phyloP scores from a whole-genome alignment of 768 basidiomycete species.

The Clavulina sp. region DNA sequence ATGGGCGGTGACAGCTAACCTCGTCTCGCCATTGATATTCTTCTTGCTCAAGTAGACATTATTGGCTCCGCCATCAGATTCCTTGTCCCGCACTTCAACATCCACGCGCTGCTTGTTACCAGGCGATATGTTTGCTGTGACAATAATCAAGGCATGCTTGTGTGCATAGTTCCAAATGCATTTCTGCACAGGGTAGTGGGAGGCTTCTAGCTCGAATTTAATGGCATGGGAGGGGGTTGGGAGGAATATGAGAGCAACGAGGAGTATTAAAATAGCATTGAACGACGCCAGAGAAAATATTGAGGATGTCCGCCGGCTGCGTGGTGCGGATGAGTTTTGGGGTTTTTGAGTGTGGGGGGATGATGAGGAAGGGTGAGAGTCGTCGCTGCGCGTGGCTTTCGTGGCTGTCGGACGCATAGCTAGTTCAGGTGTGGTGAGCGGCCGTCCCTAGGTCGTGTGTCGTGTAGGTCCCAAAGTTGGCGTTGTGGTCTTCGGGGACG shows the following conservation, averaged over 20 bases:
- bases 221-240: conserved; percentile 35
- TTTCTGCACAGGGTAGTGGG: conserved; percentile 55
- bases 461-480: no score
- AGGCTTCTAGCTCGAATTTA: conserved; percentile 67
- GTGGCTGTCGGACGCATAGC: no score
- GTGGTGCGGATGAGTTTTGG: no score
- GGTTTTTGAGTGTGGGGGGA: no score
- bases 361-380: no score
- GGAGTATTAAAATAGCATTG: conserved; percentile 3
- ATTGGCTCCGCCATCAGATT: conserved; percentile 32
- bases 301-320: not conserved
- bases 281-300: not conserved
- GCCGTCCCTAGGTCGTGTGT: no score
- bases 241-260: conserved; percentile 20
- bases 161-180: conserved; percentile 96
- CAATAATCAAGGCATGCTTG: conserved; percentile 74
- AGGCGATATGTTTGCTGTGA: conserved; percentile 80
- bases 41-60: conserved; percentile 86
- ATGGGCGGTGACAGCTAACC: conserved; percentile 88
- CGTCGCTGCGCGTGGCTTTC: not conserved
- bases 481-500: no score
- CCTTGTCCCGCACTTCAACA: conserved; percentile 86
- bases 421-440: no score
- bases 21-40: conserved; percentile 75
- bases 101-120: conserved; percentile 70